Base-by-base conservation (phyloP, 495 filamentous ascomycete species). In the Xylaria grammica region DNA sequence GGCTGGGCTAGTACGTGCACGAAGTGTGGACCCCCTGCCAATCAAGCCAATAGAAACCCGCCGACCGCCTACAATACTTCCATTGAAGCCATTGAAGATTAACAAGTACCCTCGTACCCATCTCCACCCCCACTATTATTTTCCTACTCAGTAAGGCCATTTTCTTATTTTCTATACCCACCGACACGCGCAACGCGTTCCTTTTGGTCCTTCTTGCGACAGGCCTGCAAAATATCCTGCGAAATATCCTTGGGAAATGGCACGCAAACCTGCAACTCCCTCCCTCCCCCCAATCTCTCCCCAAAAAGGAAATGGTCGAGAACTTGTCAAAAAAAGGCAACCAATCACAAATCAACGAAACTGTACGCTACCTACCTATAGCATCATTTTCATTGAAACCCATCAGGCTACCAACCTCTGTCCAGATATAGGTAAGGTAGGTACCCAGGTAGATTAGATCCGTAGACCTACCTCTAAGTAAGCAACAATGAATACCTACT, bases 151-250 rank as follows among this genome's bases (percentile, higher is more conserved):
- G 40, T 34, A 42, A 42, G n/a, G 10, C 45, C 34, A 48, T 52
- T n/a, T n/a, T n/a, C n/a, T 36, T 11, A 4, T 36, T 36, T 5
- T 11, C 32, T 36, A 36, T 5, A 5, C 5, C 11, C 5, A 36
- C 5, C 48, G 50, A 55, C 60, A 63, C 60, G 60, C 60, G 52
- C 60, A 55, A 55, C 60, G 60, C 60, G 60, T 63, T 20, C 19
- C 38, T 22, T 36, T 15, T 45, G 27, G 26, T 51, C 11, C 30
- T n/a, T n/a, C n/a, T 36, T 36, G 34, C 34, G 34, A 5, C 34
- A 36, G 34, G 6, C 34, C 34, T 36, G 32, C 32, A 36, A 36
- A 36, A 36, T 36, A 36, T 5, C 32, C 4, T 36, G 32, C 5
- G 5, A 36, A 36, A 36, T 11, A 36, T 36, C 11, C n/a, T n/a